Conservation (phyloP, 805 yeast genomes). For the Wickerhamomyces silvicola region DNA sequence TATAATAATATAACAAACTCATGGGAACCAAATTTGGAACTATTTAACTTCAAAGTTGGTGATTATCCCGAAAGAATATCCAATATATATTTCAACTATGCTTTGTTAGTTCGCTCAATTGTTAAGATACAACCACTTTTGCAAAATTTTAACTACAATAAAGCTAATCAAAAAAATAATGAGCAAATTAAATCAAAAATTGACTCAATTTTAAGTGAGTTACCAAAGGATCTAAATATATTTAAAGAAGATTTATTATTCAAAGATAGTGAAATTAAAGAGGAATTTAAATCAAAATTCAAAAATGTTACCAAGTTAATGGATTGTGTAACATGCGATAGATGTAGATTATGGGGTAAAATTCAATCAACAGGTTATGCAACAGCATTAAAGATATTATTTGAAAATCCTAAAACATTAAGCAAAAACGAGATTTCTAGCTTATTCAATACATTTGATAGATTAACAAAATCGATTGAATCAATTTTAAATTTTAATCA, state of each 20-base stretch:
- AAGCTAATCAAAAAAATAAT: slow-evolving; percentile 33
- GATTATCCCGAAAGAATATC: slow-evolving; percentile 79
- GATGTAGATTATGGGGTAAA: slow-evolving; percentile 98
- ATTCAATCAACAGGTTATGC: slow-evolving; percentile 97
- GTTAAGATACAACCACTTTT: slow-evolving; percentile 55
- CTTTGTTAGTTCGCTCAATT: slow-evolving; percentile 75
- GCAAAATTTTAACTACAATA: slow-evolving; percentile 44
- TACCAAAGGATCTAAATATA: slow-evolving; percentile 25
- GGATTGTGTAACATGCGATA: slow-evolving; percentile 98
- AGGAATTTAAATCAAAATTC: slow-evolving; percentile 81
- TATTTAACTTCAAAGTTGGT: slow-evolving; percentile 89
- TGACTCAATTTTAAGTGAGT: slow-evolving; percentile 17
- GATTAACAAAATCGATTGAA: slow-evolving; percentile 77
- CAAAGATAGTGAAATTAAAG: slow-evolving; percentile 55
- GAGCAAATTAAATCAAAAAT: slow-evolving; percentile 38
- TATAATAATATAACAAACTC: slow-evolving; percentile 63
- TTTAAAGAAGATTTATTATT: slow-evolving; percentile 48
- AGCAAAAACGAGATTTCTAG: slow-evolving; percentile 84
- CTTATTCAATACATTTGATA: slow-evolving; percentile 84
- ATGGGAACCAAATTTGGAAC: slow-evolving; percentile 77
- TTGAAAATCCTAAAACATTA: slow-evolving; percentile 56
- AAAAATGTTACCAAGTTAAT: slow-evolving; percentile 85
- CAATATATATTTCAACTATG: slow-evolving; percentile 88
- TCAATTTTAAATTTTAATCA: slow-evolving; percentile 67
- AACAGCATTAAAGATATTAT: slow-evolving; percentile 84